A percentile compares a stretch with the other conserved stretches of the same genome.
These are phyloP conservation scores for Fusarium buxicola DNA, from an alignment of 2,329 filamentous ascomycete genomes.

Conservation along the genomic window DNA sequence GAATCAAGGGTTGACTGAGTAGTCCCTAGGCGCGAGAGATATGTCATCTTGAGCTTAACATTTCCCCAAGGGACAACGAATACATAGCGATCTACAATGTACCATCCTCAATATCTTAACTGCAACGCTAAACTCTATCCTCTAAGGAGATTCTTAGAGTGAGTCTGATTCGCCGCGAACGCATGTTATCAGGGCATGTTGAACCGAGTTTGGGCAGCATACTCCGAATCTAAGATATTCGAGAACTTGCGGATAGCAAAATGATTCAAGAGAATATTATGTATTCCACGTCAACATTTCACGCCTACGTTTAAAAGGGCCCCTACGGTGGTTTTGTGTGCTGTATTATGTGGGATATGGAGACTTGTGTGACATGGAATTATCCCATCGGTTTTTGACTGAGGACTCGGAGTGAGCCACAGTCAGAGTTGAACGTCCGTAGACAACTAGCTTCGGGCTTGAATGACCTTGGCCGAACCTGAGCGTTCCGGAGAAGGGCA, in stretches of 20 bases:
- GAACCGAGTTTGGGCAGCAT: no score
- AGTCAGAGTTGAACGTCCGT: not conserved
- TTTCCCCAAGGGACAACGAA: no score
- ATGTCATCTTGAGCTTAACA: no score
- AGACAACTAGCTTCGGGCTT: not conserved
- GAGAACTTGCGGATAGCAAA: no score
- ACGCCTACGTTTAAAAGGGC: conserved; percentile 41
- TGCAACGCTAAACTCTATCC: no score
- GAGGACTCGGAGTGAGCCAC: conserved; percentile 2
- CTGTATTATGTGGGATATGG: conserved; percentile 37
- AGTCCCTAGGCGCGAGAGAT: not conserved
- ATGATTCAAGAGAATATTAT: not conserved
- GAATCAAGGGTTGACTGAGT: conserved; percentile 39
- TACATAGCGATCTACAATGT: no score
- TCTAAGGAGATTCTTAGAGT: no score
- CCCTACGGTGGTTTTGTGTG: conserved; percentile 39
- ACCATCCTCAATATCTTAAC: no score
- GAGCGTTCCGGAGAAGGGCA: not conserved
- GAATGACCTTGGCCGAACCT: not conserved
- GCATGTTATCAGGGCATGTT: no score
- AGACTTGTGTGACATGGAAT: conserved; percentile 33
- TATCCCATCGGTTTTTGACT: conserved; percentile 21
- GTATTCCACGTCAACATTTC: conserved; percentile 11
- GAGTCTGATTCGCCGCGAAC: no score
- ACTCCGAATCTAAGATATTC: no score